A percentile compares a stretch with the other conserved stretches of the same genome.
These are phyloP conservation scores for Pyricularia pennisetigena DNA, from an alignment of 2,329 filamentous ascomycete genomes.

Conservation along the genomic window DNA sequence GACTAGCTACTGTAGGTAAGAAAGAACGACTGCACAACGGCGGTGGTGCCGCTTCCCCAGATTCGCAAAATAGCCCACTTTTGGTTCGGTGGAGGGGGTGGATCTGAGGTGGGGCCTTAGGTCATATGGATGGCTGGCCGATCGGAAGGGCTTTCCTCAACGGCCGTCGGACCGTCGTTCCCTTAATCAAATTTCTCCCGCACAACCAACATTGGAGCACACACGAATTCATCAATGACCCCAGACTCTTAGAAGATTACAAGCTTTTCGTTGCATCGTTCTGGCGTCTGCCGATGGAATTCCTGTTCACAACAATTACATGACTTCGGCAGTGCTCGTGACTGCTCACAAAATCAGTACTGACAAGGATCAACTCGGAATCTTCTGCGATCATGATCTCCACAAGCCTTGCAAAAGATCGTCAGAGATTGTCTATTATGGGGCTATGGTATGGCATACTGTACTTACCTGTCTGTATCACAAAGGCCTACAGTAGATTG, in stretches of 20 bases:
- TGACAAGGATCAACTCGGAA: background rate
- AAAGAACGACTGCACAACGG: background rate
- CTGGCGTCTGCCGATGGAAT: background rate
- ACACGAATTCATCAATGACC: background rate
- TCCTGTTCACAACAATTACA: background rate
- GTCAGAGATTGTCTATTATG: background rate
- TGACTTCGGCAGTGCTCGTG: background rate
- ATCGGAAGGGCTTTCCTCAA: background rate
- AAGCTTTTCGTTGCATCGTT: background rate
- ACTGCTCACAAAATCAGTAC: background rate
- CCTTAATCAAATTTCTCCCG: background rate
- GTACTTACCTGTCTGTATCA: too few relatives aligned
- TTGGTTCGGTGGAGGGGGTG: background rate
- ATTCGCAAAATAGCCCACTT: background rate
- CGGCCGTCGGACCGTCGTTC: background rate
- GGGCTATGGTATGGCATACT: background rate
- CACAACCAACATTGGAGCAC: background rate
- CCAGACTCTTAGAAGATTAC: background rate
- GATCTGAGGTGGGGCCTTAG: background rate
- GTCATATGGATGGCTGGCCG: background rate
- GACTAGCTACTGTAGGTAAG: background rate
- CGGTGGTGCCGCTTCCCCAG: background rate
- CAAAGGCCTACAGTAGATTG: too few relatives aligned
- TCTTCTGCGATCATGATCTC: background rate
- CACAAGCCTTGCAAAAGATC: background rate